Evolutionary conservation across 2,329 filamentous ascomycete species (phyloP).

Genomic region (Fusarium sp.): DNA sequence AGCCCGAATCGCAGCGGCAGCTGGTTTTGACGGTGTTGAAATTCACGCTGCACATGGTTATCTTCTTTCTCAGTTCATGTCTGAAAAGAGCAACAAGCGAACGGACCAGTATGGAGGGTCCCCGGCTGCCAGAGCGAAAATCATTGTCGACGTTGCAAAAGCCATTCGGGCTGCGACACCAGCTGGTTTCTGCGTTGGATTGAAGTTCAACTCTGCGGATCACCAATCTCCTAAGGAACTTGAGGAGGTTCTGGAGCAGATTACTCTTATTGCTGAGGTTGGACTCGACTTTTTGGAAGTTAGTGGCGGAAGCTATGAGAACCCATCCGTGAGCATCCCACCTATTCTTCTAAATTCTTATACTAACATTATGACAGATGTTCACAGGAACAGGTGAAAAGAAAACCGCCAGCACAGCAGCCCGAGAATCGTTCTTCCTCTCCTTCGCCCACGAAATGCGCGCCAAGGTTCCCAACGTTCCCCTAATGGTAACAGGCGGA

Average conservation of each 20-base stretch:
- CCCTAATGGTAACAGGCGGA: slow-evolving; percentile 71
- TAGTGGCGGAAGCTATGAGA: slow-evolving; percentile 70
- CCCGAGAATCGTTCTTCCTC: slow-evolving; percentile 75
- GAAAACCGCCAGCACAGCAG: slow-evolving; percentile 54
- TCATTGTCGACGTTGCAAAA: slow-evolving; percentile 63
- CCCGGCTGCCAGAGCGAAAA: slow-evolving; percentile 58
- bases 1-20: slow-evolving; percentile 59
- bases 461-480: slow-evolving; percentile 54
- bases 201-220: slow-evolving; percentile 69
- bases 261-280: slow-evolving; percentile 59
- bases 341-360: not conserved
- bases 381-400: slow-evolving; percentile 39
- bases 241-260: slow-evolving; percentile 67
- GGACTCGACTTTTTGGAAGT: slow-evolving; percentile 76
- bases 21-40: slow-evolving; percentile 60
- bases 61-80: slow-evolving; percentile 67
- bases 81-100: slow-evolving; percentile 60
- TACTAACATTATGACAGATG: slow-evolving; percentile 47
- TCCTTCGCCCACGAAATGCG: slow-evolving; percentile 69
- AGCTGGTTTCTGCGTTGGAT: slow-evolving; percentile 59
- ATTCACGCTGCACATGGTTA: slow-evolving; percentile 67
- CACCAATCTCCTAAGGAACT: slow-evolving; percentile 58
- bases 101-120: slow-evolving; percentile 67
- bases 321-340: slow-evolving; percentile 55
- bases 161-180: slow-evolving; percentile 54